Conservation (phyloP, 1,139 yeast species). For the Yamadazyma aaseri region DNA sequence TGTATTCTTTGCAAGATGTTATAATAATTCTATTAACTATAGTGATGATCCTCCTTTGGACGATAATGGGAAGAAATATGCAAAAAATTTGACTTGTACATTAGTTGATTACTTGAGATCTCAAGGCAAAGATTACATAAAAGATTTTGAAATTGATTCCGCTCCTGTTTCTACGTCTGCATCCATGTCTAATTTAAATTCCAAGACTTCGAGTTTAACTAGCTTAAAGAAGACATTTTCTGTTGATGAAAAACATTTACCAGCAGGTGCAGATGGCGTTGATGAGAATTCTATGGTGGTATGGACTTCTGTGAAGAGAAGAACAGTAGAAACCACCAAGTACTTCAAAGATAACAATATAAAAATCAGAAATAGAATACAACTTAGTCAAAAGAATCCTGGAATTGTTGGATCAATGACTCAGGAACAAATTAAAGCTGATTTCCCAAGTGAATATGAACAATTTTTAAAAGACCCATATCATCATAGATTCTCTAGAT, state of each 20-base stretch:
- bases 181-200: slow-evolving; percentile 5
- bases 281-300: slow-evolving; percentile 60
- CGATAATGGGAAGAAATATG: slow-evolving; percentile 54
- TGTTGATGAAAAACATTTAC: slow-evolving; percentile 37
- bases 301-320: slow-evolving; percentile 88
- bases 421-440: slow-evolving; percentile 54
- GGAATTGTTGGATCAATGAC: slow-evolving; percentile 79
- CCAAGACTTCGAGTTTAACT: slow-evolving; percentile 8
- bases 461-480: slow-evolving; percentile 77
- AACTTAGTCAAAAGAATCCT: slow-evolving; percentile 83
- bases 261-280: slow-evolving; percentile 49
- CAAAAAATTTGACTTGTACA: slow-evolving; percentile 42
- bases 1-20: slow-evolving; percentile 83
- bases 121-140: slow-evolving; percentile 30
- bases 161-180: slow-evolving; percentile 1
- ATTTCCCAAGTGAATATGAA: slow-evolving; percentile 68
- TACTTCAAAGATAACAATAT: slow-evolving; percentile 61
- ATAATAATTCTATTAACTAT: slow-evolving; percentile 56
- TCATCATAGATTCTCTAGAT: slow-evolving; percentile 87
- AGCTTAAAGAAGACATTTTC: slow-evolving; percentile 20
- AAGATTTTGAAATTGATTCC: slow-evolving; percentile 8
- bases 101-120: slow-evolving; percentile 34
- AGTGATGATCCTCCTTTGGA: slow-evolving; percentile 67
- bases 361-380: slow-evolving; percentile 70
- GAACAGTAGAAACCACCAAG: slow-evolving; percentile 79